phyloP scores from a whole-genome alignment of 2,329 filamentous ascomycete species.

The Neonectria hederae region DNA sequence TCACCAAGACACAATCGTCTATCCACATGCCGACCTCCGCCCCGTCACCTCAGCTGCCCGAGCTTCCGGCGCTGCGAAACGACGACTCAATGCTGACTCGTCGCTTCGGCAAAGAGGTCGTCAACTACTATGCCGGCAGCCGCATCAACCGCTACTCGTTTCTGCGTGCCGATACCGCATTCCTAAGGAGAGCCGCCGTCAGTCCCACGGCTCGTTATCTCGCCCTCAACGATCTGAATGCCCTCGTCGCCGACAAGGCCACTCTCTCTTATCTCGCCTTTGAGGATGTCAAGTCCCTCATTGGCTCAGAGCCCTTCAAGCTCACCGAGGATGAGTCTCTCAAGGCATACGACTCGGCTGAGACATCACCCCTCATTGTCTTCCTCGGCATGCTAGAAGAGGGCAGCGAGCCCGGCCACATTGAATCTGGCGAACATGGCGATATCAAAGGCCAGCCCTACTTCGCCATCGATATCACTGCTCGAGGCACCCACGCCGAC shows the following conservation, averaged over 20 bases:
- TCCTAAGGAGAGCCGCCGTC: conserved; percentile 73
- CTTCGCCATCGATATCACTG: conserved; percentile 91
- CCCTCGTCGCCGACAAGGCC: conserved; percentile 67
- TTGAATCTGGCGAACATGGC: conserved; percentile 59
- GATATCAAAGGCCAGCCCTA: conserved; percentile 82
- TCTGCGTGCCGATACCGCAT: conserved; percentile 74
- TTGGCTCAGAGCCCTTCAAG: conserved; percentile 76
- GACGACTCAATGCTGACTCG: conserved; percentile 75
- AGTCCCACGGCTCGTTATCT: conserved; percentile 77
- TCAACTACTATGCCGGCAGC: conserved; percentile 85
- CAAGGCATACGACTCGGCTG: conserved; percentile 76
- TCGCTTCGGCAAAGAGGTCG: conserved; percentile 81
- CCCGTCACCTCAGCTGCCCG: conserved; percentile 50
- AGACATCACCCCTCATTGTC: conserved; percentile 75
- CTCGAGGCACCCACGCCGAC: conserved; percentile 69
- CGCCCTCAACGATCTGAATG: conserved; percentile 80
- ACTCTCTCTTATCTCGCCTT: conserved; percentile 75
- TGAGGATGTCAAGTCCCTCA: conserved; percentile 74
- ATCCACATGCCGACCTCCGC: conserved; percentile 44
- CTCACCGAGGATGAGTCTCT: conserved; percentile 77
- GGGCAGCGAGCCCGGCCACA: conserved; percentile 54
- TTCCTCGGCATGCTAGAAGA: conserved; percentile 85
- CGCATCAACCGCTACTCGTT: conserved; percentile 84
- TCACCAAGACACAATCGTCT: background rate
- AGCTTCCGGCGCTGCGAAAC: conserved; percentile 55